These are phyloP conservation scores for Cardamine resedifolia DNA, from an alignment of 345 rosid genomes.

Conservation along the genomic window DNA sequence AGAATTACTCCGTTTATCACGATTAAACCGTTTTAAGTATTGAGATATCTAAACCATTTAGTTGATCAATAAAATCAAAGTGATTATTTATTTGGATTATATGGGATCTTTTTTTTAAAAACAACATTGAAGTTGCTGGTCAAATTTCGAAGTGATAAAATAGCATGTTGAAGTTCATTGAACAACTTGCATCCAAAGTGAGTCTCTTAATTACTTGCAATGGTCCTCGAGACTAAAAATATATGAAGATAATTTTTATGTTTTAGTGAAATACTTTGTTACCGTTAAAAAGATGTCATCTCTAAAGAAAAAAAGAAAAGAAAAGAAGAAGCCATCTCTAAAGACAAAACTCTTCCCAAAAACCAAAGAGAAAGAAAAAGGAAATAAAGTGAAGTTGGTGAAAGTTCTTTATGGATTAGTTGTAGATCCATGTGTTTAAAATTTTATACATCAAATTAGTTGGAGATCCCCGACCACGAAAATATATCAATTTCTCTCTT, in stretches of 20 bases:
- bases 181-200: conserved; percentile 22
- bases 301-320: conserved; percentile 5
- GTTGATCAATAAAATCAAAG: no score
- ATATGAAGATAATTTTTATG: not conserved
- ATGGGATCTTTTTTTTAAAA: no score
- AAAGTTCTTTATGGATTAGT: conserved; percentile 32
- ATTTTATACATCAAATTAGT: not conserved
- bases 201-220: conserved; percentile 7
- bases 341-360: conserved; percentile 5
- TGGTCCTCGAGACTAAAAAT: not conserved
- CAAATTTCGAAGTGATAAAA: not conserved
- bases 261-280: not conserved
- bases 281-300: conserved; percentile 30
- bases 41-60: no score
- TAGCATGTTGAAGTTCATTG: not conserved
- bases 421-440: conserved; percentile 25
- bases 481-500: no score
- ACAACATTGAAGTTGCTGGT: no score
- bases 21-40: not conserved
- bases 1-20: not conserved
- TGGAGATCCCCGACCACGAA: conserved; percentile 6
- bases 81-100: no score
- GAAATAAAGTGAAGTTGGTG: conserved; percentile 24
- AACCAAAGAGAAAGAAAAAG: conserved; percentile 13
- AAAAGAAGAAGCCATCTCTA: not conserved